Evolutionary conservation across 2,329 filamentous ascomycete genomes (phyloP).

Genomic region (Colletotrichum horii): DNA sequence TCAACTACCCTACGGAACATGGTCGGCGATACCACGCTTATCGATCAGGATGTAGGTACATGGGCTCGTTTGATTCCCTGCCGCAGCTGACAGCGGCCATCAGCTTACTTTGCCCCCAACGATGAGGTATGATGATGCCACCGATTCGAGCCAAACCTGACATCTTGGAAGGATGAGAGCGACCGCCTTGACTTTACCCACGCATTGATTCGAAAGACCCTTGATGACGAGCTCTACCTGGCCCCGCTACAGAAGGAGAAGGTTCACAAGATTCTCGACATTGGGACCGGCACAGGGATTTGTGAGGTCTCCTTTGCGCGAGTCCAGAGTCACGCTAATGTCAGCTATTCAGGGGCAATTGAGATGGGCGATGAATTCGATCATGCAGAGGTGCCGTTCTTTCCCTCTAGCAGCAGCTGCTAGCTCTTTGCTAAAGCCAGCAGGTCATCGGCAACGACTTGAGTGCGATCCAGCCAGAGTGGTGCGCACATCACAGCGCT

Average conservation of each 20-base stretch:
- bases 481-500: background rate
- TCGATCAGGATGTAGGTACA: constrained; percentile 2
- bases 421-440: too few species aligned
- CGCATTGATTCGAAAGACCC: background rate
- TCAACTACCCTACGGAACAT: constrained; percentile 17
- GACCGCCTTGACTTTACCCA: constrained; percentile 12
- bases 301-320: constrained; percentile 37
- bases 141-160: background rate
- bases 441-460: constrained; percentile 14
- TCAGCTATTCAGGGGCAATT: background rate
- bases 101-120: constrained; percentile 38
- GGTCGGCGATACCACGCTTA: constrained; percentile 21
- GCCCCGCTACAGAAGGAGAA: constrained; percentile 3
- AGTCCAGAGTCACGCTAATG: background rate
- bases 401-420: background rate
- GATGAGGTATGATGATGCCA: constrained; percentile 30
- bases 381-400: background rate
- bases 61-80: background rate
- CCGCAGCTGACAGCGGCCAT: background rate
- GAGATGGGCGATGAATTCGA: background rate
- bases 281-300: constrained; percentile 67
- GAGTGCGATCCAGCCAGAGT: constrained; percentile 4
- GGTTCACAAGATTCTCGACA: constrained; percentile 52
- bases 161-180: background rate
- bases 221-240: background rate